Conservation (phyloP, 2,329 filamentous ascomycete species). For the Karstenula rhodostoma region DNA sequence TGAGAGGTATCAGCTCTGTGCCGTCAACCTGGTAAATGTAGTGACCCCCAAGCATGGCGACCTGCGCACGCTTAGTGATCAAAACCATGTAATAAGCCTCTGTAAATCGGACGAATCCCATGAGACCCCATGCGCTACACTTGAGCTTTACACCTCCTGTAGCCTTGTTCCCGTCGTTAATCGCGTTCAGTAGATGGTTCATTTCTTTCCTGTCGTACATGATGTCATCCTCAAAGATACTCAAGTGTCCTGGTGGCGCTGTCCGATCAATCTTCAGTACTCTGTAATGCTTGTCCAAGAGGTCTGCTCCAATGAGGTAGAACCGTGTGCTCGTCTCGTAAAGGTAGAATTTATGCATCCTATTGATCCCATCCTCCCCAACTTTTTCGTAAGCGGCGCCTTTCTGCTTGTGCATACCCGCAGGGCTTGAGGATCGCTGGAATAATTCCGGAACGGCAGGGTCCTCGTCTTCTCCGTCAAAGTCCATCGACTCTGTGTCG, state of each 20-base stretch:
- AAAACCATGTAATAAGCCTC: conserved; percentile 97
- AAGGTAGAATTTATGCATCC: conserved; percentile 96
- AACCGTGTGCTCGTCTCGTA: conserved; percentile 95
- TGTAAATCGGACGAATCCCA: conserved; percentile 96
- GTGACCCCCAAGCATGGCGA: conserved; percentile 94
- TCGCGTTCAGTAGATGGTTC: conserved; percentile 89
- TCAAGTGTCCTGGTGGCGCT: conserved; percentile 78
- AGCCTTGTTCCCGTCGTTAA: conserved; percentile 92
- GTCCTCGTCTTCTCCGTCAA: conserved; percentile 54
- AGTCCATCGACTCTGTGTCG: conserved; percentile 43
- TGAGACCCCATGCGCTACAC: conserved; percentile 89
- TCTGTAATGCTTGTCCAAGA: conserved; percentile 86
- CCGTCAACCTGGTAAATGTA: conserved; percentile 95
- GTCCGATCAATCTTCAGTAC: conserved; percentile 96
- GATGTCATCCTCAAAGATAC: conserved; percentile 91
- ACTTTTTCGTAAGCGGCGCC: conserved; percentile 52
- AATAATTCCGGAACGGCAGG: conserved; percentile 50
- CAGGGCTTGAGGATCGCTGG: conserved; percentile 50
- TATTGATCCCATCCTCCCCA: conserved; percentile 53
- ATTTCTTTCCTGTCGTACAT: conserved; percentile 93
- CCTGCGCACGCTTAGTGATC: conserved; percentile 94
- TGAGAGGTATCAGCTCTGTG: conserved; percentile 89
- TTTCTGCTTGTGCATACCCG: conserved; percentile 48
- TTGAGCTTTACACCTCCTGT: conserved; percentile 90
- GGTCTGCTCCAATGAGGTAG: conserved; percentile 92